Percentiles rank a stretch among this genome's conserved stretches.
phyloP scores from a whole-genome alignment of 1,284 basidiomycete species.

The Singerocomus rubriflavus region DNA sequence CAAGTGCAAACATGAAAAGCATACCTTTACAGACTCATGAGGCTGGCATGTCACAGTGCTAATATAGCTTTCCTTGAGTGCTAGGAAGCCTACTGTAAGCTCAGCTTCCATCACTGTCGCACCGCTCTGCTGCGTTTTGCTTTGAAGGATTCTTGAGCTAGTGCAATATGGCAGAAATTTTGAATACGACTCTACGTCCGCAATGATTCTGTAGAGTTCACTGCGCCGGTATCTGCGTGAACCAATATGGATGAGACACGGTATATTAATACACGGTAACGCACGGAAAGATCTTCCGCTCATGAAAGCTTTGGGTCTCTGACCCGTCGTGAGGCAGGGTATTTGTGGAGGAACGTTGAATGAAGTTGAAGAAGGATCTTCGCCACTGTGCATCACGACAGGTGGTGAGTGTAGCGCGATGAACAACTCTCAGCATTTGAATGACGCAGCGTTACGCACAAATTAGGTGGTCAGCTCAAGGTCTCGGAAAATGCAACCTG shows the following conservation, averaged over 20 bases:
- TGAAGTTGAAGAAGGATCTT: constrained; percentile 39
- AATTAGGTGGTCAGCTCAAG: neutral
- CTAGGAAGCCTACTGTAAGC: constrained; percentile 85
- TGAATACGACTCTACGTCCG: constrained; percentile 85
- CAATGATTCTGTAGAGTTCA: constrained; percentile 84
- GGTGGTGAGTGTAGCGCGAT: constrained; percentile 9
- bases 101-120: constrained; percentile 74
- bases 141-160: constrained; percentile 63
- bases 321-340: constrained; percentile 32
- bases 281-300: constrained; percentile 77
- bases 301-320: constrained; percentile 48
- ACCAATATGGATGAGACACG: constrained; percentile 7
- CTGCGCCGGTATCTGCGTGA: constrained; percentile 62
- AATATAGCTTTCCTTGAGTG: constrained; percentile 85
- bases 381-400: constrained; percentile 1
- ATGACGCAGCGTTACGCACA: neutral
- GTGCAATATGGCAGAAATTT: constrained; percentile 91
- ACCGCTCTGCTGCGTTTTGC: constrained; percentile 31
- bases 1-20: neutral
- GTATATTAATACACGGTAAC: constrained; percentile 30
- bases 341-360: constrained; percentile 40
- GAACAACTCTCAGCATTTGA: constrained; percentile 20
- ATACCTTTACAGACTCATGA: constrained; percentile 70
- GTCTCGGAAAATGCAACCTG: neutral
- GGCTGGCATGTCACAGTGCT: constrained; percentile 82